Percentiles rank a stretch among this genome's conserved stretches.
phyloP scores from a whole-genome alignment of 306 rosid species.

The Rosa lucieae region DNA sequence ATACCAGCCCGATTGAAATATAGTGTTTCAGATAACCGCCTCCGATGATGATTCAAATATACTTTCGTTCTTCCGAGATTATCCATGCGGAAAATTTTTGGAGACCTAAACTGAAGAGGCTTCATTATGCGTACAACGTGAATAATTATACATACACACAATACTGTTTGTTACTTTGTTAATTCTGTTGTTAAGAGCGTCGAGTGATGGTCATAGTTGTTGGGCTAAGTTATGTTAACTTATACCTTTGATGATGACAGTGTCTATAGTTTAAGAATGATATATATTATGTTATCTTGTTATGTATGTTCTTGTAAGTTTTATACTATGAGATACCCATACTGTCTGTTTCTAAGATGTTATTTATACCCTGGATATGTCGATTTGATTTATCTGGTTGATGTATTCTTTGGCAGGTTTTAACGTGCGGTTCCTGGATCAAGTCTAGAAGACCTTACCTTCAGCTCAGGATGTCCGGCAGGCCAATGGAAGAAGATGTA shows the following conservation, averaged over 20 bases:
- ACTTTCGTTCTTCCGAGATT: constrained; percentile 20
- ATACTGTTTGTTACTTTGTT: neutral
- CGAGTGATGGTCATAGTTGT: neutral
- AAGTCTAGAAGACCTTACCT: neutral
- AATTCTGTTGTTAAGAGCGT: neutral
- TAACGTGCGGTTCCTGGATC: neutral
- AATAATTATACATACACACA: neutral
- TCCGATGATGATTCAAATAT: constrained; percentile 6
- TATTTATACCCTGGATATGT: neutral
- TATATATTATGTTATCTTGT: neutral
- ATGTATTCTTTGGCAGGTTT: neutral
- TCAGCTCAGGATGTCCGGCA: constrained; percentile 25
- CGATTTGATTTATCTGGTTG: neutral
- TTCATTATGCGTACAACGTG: neutral
- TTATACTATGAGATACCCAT: neutral
- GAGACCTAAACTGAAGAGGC: constrained; percentile 96
- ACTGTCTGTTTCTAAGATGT: neutral
- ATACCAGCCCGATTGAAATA: neutral
- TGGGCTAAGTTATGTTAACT: too few relatives aligned
- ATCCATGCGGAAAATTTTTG: constrained; percentile 55
- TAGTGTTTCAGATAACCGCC: neutral
- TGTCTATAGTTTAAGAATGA: neutral
- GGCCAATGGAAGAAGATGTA: constrained; percentile 90
- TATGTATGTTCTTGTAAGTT: neutral
- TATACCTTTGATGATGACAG: too few relatives aligned